These are phyloP conservation scores for Lophiotrema nucula DNA, from an alignment of 495 filamentous ascomycete species.

Conservation along the genomic window DNA sequence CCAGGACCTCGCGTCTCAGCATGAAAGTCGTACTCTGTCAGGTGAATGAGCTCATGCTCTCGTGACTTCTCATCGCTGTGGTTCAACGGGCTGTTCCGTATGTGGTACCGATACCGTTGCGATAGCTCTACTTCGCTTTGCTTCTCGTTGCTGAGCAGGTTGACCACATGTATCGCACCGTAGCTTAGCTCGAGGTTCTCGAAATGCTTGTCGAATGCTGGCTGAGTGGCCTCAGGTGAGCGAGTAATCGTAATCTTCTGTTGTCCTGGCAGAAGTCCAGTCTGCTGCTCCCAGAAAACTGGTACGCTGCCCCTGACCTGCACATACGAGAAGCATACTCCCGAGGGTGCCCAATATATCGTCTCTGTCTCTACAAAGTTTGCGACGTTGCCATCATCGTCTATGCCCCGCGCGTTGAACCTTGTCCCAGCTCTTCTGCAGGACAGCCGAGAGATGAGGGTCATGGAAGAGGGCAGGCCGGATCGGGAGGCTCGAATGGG, in stretches of 20 bases:
- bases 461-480: slow-evolving; percentile 79
- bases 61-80: slow-evolving; percentile 45
- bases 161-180: slow-evolving; percentile 85
- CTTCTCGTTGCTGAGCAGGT: slow-evolving; percentile 85
- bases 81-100: slow-evolving; percentile 66
- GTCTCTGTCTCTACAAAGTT: slow-evolving; percentile 81
- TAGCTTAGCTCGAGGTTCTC: slow-evolving; percentile 77
- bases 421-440: slow-evolving; percentile 90
- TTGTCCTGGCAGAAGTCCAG: slow-evolving; percentile 84
- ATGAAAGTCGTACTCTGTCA: slow-evolving; percentile 92
- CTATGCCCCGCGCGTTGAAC: slow-evolving; percentile 94
- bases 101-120: slow-evolving; percentile 70
- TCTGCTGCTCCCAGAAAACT: slow-evolving; percentile 93
- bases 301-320: slow-evolving; percentile 91
- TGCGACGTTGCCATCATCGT: slow-evolving; percentile 95
- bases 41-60: slow-evolving; percentile 67
- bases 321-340: slow-evolving; percentile 85
- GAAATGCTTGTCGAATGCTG: slow-evolving; percentile 94
- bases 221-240: slow-evolving; percentile 85
- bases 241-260: slow-evolving; percentile 92
- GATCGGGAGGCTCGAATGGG: slow-evolving; percentile 49
- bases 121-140: slow-evolving; percentile 80
- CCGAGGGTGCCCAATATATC: slow-evolving; percentile 69
- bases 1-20: slow-evolving; percentile 83
- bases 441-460: slow-evolving; percentile 86